These are phyloP conservation scores for Micromonas commoda DNA, from an alignment of 139 green algal genomes.

Conservation along the genomic window DNA sequence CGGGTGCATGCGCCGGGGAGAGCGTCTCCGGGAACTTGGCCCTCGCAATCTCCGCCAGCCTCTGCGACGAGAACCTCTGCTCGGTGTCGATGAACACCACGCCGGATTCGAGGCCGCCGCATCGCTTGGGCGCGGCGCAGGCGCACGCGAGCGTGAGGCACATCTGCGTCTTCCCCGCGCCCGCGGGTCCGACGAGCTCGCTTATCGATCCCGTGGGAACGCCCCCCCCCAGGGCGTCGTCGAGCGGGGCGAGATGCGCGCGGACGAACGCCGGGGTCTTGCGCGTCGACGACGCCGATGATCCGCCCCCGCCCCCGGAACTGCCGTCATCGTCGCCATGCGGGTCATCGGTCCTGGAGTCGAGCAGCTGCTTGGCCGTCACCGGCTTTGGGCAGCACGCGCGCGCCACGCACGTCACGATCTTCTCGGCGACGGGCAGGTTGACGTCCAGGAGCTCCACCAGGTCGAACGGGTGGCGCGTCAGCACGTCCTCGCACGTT, in stretches of 20 bases:
- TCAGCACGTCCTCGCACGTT: background rate
- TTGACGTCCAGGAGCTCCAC: background rate
- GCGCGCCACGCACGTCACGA: background rate
- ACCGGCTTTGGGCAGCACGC: background rate
- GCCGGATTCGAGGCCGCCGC: slow-evolving; percentile 40
- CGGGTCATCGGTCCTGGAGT: too few relatives aligned
- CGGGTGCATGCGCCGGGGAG: background rate
- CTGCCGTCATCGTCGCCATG: too few relatives aligned
- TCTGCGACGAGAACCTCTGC: slow-evolving; percentile 47
- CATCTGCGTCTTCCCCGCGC: slow-evolving; percentile 30
- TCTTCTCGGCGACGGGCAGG: background rate
- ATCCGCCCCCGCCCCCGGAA: too few relatives aligned
- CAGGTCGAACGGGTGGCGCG: background rate
- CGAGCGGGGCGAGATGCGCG: slow-evolving; percentile 11
- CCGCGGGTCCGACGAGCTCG: slow-evolving; percentile 24
- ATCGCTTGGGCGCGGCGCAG: background rate
- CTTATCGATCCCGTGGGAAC: slow-evolving; percentile 9
- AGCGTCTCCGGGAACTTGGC: slow-evolving; percentile 41
- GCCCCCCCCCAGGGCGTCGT: slow-evolving; percentile 6
- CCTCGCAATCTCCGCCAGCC: slow-evolving; percentile 48
- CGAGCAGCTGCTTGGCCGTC: background rate
- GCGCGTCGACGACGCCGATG: too few relatives aligned
- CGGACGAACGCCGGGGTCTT: background rate
- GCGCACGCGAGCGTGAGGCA: slow-evolving; percentile 11
- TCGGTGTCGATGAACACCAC: slow-evolving; percentile 74